Conservation (phyloP, 108 stramenopile species). For the Cyclotella kingstonii region DNA sequence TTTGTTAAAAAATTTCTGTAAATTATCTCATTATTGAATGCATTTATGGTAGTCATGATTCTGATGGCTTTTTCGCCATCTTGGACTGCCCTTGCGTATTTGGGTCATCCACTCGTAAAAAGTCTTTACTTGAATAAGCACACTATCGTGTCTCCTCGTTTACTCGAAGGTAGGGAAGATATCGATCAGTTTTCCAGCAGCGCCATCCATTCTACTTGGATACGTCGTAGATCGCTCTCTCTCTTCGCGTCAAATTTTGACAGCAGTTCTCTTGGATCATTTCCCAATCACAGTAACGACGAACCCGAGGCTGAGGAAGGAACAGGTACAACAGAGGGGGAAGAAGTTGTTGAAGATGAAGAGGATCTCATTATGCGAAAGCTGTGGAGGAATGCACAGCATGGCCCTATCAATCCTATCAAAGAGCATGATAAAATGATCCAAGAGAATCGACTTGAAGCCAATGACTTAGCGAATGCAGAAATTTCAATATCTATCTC, state of each 20-base stretch:
- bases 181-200: too few species aligned
- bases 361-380: constrained; percentile 36
- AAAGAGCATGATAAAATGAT: constrained; percentile 45
- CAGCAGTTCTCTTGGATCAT: background rate
- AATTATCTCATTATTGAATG: too few species aligned
- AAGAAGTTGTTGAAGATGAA: constrained; percentile 18
- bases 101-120: background rate
- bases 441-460: constrained; percentile 36
- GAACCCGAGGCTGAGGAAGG: background rate
- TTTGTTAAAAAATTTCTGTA: too few species aligned
- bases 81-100: background rate
- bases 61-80: too few species aligned
- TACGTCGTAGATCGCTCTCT: too few species aligned
- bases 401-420: constrained; percentile 34
- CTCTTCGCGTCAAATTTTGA: too few species aligned
- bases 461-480: background rate
- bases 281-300: constrained; percentile 2
- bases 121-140: background rate
- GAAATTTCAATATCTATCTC: background rate
- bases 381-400: constrained; percentile 25
- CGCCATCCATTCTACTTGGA: too few species aligned
- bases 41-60: too few species aligned
- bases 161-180: background rate
- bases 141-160: background rate
- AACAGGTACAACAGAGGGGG: background rate